Conservation (phyloP, 345 rosid species). For the Populus deltoides region DNA sequence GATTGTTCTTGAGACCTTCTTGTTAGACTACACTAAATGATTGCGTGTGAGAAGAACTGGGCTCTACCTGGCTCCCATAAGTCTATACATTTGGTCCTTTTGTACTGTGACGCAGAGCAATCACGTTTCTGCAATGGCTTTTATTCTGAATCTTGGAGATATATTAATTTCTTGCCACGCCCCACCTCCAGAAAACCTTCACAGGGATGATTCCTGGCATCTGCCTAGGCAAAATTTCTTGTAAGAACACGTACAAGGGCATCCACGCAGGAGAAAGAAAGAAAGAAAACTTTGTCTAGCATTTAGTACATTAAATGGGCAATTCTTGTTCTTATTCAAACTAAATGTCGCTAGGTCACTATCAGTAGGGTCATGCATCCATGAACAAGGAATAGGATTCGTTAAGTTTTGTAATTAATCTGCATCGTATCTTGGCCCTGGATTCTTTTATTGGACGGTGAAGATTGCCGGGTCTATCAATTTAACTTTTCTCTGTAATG, state of each 20-base stretch:
- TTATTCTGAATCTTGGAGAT: neutral
- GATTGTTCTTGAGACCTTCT: neutral
- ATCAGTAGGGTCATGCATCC: conserved; percentile 16
- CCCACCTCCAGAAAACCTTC: neutral
- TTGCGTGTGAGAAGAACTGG: too few species aligned
- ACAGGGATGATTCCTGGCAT: conserved; percentile 3
- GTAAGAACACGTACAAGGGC: neutral
- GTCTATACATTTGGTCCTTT: neutral
- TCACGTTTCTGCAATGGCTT: neutral
- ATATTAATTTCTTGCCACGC: neutral
- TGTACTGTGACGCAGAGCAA: neutral
- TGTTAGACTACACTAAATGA: neutral
- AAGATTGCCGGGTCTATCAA: conserved; percentile 20
- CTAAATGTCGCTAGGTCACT: conserved; percentile 8
- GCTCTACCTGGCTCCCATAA: neutral
- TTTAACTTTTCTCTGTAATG: neutral
- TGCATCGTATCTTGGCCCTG: neutral
- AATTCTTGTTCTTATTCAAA: neutral
- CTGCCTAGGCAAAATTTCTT: neutral
- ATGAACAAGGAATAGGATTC: conserved; percentile 25
- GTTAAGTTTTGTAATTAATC: conserved; percentile 2
- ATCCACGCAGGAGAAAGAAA: neutral
- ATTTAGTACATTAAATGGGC: neutral
- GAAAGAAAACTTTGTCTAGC: neutral
- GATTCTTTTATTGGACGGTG: conserved; percentile 14